phyloP scores from a whole-genome alignment of 2,329 filamentous ascomycete genomes.

The Echinosphaeria canescens region DNA sequence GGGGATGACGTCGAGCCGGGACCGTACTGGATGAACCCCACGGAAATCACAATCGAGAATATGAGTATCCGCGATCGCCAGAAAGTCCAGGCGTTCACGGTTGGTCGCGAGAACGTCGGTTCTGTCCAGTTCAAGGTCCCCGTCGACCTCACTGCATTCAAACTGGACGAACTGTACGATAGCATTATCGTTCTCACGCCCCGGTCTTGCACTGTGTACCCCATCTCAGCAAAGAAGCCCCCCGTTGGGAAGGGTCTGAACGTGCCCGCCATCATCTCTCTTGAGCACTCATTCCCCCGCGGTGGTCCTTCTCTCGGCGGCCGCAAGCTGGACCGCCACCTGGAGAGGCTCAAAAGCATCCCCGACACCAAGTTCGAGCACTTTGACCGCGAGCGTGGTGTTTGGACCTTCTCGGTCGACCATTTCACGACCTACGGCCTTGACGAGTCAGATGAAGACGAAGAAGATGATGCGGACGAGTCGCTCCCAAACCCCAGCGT shows the following conservation, averaged over 20 bases:
- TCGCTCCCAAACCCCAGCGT: too few species aligned
- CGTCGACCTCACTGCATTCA: constrained; percentile 63
- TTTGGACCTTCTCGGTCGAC: constrained; percentile 84
- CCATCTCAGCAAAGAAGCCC: constrained; percentile 55
- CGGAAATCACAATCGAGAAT: constrained; percentile 48
- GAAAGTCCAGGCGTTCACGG: constrained; percentile 51
- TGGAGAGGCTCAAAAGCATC: constrained; percentile 62
- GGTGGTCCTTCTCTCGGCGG: constrained; percentile 33
- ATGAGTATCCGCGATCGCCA: constrained; percentile 67
- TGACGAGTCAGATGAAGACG: constrained; percentile 52
- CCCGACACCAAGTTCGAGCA: constrained; percentile 60
- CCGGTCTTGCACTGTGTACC: constrained; percentile 78
- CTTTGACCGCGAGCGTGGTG: constrained; percentile 60
- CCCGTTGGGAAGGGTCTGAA: constrained; percentile 75
- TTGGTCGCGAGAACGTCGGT: constrained; percentile 68
- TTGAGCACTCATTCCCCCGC: constrained; percentile 87
- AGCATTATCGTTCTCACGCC: constrained; percentile 55
- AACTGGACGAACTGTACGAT: constrained; percentile 61
- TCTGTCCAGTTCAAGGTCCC: constrained; percentile 60
- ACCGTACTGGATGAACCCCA: constrained; percentile 72
- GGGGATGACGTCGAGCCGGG: constrained; percentile 16
- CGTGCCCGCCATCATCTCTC: constrained; percentile 67
- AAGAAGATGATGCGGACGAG: background rate
- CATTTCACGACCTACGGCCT: constrained; percentile 94
- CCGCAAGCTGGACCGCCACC: constrained; percentile 57